Evolutionary conservation across 2,329 filamentous ascomycete species (phyloP).

Genomic region (Cordyceps javanica): DNA sequence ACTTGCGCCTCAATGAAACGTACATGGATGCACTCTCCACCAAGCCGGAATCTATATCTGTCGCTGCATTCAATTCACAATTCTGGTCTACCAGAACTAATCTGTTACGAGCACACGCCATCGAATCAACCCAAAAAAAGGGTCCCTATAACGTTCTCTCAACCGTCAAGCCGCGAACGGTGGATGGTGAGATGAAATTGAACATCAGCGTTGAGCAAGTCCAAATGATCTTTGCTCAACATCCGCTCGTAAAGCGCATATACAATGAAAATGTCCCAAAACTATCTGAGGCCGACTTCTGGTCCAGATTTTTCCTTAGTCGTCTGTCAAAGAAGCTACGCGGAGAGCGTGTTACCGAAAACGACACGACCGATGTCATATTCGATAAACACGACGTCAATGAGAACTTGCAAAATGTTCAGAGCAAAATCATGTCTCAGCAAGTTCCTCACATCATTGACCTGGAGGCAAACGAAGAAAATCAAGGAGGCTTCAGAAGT

Average conservation of each 20-base stretch:
- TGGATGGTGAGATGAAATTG: conserved; percentile 69
- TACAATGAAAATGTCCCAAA: conserved; percentile 92
- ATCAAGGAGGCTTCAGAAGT: conserved; percentile 72
- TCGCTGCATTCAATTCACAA: conserved; percentile 77
- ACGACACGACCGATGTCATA: conserved; percentile 68
- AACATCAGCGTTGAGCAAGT: conserved; percentile 90
- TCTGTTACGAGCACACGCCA: conserved; percentile 81
- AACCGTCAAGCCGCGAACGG: conserved; percentile 60
- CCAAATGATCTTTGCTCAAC: conserved; percentile 85
- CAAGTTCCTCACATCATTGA: conserved; percentile 86
- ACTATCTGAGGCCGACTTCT: conserved; percentile 74
- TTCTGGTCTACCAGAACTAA: conserved; percentile 92
- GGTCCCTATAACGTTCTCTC: conserved; percentile 93
- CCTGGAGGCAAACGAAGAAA: conserved; percentile 88
- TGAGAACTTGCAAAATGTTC: conserved; percentile 53
- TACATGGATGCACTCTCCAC: conserved; percentile 79
- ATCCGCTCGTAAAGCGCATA: conserved; percentile 81
- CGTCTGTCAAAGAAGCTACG: conserved; percentile 84
- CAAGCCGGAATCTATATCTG: conserved; percentile 77
- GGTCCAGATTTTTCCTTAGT: conserved; percentile 90
- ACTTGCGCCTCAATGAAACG: conserved; percentile 68
- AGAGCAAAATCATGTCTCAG: conserved; percentile 50
- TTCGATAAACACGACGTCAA: conserved; percentile 81
- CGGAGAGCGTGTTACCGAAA: conserved; percentile 77
- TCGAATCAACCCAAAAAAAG: conserved; percentile 78